phyloP scores from a whole-genome alignment of 495 filamentous ascomycete species.

The Penicillium cataractarum region DNA sequence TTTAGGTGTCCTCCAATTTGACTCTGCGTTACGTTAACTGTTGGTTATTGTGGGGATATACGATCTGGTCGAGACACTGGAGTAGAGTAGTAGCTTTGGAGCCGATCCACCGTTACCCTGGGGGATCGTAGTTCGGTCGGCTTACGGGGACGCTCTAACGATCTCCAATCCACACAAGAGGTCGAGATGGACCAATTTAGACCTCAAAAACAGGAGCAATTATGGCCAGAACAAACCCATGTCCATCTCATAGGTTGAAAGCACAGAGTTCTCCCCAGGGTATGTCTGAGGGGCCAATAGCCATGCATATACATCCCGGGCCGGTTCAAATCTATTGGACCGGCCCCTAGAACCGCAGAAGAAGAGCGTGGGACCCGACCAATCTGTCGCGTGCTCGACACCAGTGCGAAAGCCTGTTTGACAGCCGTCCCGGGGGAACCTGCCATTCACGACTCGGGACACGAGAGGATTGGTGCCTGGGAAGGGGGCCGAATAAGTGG shows the following conservation, averaged over 20 bases:
- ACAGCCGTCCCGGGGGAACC: not conserved
- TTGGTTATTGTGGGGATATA: slow-evolving; percentile 3
- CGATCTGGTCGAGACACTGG: not conserved
- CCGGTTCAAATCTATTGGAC: not conserved
- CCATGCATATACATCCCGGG: not conserved
- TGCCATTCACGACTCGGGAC: slow-evolving; percentile 6
- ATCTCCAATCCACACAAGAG: not conserved
- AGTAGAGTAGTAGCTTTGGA: not conserved
- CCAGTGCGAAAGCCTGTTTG: not conserved
- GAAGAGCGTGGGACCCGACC: not conserved
- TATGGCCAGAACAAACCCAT: not conserved
- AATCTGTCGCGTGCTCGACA: slow-evolving; percentile 7
- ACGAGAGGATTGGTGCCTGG: slow-evolving; percentile 3
- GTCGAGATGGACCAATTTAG: not conserved
- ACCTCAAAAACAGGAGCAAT: not conserved
- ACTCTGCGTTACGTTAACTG: slow-evolving; percentile 11
- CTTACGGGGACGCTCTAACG: not conserved
- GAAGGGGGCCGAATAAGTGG: slow-evolving; percentile 5
- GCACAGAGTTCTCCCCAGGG: not conserved
- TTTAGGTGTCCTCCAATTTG: slow-evolving; percentile 2
- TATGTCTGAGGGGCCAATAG: not conserved
- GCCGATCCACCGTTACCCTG: slow-evolving; percentile 4
- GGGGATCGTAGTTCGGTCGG: not conserved
- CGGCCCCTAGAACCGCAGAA: not conserved
- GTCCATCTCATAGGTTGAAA: not conserved